These are phyloP conservation scores for Byssoonygena ceratinophila DNA, from an alignment of 2,329 filamentous ascomycete species.

Conservation along the genomic window DNA sequence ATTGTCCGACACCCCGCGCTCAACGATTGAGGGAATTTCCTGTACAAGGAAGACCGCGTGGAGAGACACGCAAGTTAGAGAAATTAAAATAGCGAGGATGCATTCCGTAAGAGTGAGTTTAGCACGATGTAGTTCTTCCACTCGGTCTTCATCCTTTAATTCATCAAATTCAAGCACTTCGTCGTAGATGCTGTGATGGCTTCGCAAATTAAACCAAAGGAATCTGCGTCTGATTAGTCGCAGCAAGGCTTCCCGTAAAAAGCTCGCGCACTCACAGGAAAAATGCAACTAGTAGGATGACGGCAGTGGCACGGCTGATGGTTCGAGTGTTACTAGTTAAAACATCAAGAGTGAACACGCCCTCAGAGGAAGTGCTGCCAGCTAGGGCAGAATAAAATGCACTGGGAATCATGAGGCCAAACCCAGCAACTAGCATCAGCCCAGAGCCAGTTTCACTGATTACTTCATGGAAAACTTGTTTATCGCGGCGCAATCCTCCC, in stretches of 20 bases:
- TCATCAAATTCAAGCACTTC: constrained; percentile 64
- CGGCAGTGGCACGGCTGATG: constrained; percentile 59
- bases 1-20: constrained; percentile 44
- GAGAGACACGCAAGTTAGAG: constrained; percentile 59
- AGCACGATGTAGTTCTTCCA: constrained; percentile 49
- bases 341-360: constrained; percentile 27
- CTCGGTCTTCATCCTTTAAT: constrained; percentile 52
- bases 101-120: constrained; percentile 69
- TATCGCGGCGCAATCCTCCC: constrained; percentile 57
- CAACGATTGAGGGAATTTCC: constrained; percentile 56
- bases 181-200: constrained; percentile 67
- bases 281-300: constrained; percentile 62
- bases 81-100: constrained; percentile 47
- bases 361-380: constrained; percentile 35
- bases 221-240: constrained; percentile 27
- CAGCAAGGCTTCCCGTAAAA: not conserved
- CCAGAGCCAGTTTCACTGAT: constrained; percentile 71
- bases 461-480: constrained; percentile 57
- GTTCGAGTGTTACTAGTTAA: constrained; percentile 47
- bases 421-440: constrained; percentile 65
- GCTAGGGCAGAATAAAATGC: constrained; percentile 39
- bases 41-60: constrained; percentile 64
- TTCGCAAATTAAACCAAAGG: constrained; percentile 62
- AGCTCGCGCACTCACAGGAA: constrained; percentile 40
- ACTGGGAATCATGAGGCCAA: constrained; percentile 36